Conservation (phyloP, 257 asterid genomes). For the Euphrasia confusa region DNA sequence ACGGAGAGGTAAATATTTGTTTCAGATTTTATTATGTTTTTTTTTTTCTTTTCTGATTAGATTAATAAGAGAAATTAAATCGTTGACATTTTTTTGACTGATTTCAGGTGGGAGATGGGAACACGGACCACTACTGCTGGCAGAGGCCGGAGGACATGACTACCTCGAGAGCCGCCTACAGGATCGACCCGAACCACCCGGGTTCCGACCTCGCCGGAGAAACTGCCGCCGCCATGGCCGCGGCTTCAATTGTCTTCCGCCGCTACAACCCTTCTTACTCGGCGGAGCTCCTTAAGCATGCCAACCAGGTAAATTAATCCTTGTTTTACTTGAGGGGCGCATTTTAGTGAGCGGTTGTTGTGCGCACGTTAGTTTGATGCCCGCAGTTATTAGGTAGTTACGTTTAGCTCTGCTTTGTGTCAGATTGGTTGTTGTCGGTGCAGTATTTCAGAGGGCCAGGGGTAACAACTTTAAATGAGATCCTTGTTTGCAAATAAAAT, state of each 20-base stretch:
- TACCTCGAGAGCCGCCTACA: conserved; percentile 76
- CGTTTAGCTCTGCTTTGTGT: conserved; percentile 36
- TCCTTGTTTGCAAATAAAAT: neutral
- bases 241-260: conserved; percentile 85
- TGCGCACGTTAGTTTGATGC: conserved; percentile 38
- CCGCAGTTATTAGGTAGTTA: conserved; percentile 45
- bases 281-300: conserved; percentile 69
- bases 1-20: conserved; percentile 63
- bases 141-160: conserved; percentile 97
- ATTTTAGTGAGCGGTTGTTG: conserved; percentile 33
- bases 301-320: conserved; percentile 52
- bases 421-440: conserved; percentile 49
- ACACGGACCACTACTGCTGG: conserved; percentile 94
- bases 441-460: conserved; percentile 17
- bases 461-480: conserved; percentile 13
- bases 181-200: conserved; percentile 65
- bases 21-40: neutral
- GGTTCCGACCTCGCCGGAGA: conserved; percentile 98
- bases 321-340: conserved; percentile 23
- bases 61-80: neutral
- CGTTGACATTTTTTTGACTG: conserved; percentile 1
- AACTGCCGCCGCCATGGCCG: conserved; percentile 97
- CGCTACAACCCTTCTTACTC: conserved; percentile 60
- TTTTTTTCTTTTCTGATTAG: conserved; percentile 7
- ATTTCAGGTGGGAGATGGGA: conserved; percentile 84